Evolutionary conservation across 2,329 filamentous ascomycete genomes (phyloP), one percentile per base, ranked within the genome.

Genomic region (Arachnomyces sp.): DNA sequence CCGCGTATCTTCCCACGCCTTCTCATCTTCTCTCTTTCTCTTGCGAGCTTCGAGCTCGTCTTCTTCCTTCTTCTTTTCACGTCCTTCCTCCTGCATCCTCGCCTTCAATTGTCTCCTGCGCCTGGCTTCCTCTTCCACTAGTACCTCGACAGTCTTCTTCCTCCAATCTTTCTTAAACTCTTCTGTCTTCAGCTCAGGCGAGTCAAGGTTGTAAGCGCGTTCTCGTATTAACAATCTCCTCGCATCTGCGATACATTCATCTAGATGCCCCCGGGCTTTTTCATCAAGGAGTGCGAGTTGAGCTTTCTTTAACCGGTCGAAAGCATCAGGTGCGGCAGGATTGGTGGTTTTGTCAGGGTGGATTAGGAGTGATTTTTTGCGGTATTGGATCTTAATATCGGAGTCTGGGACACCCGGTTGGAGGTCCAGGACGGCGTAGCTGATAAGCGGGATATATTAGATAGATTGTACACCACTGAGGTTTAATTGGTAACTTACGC

Each of bases 341-440:
- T 98, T 96, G 57, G 81, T 81, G 42, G 92, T 95, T 66, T 98
- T 98, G 72, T 98, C 92, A 5, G 92, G 92, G 71, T 98, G 92
- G 70, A 98, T 96, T 36, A 98, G 80, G 42, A 98, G 82, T n/a
- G 92, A 98, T 66, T 95, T 96, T 56, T 87, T 89, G 72, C 92
- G 89, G 69, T 96, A 98, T 51, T 78, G 78, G 52, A 82, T 72
- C 68, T 95, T 96, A 73, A 98, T 96, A 68, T 96, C 92, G 44
- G 86, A 89, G 54, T 96, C 90, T 41, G 92, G 80, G 14, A 96
- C 87, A 59, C 92, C 92, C 3, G 92, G 92, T 62, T 95, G 88
- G 34, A 98, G 84, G 63, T 93, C 92, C 34, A 98, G 82, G 36
- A 98, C 87, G 37, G 90, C 86, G 63, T 98, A 98, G 52, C 82